Conservation (phyloP, 1,284 basidiomycete genomes). For the Porodaedalea pini region DNA sequence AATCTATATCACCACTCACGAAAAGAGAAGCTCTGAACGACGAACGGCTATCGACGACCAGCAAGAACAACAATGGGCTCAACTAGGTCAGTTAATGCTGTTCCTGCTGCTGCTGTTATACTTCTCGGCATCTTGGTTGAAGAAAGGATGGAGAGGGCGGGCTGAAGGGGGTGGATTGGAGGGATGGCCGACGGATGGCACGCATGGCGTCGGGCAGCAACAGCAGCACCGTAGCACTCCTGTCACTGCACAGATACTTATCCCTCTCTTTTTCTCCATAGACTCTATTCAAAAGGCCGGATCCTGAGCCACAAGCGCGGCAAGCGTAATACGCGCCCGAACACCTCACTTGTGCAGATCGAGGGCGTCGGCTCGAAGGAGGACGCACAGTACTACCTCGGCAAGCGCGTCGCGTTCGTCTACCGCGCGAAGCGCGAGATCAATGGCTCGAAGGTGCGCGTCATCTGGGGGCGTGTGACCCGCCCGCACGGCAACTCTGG, state of each 20-base stretch:
- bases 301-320: conserved; percentile 98
- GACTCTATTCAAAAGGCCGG: conserved; percentile 97
- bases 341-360: conserved; percentile 95
- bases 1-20: conserved; percentile 4
- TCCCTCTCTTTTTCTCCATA: conserved; percentile 34
- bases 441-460: conserved; percentile 89
- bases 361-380: conserved; percentile 94
- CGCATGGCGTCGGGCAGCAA: neutral
- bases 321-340: conserved; percentile 93
- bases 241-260: neutral
- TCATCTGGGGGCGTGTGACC: conserved; percentile 97
- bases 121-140: conserved; percentile 16
- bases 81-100: conserved; percentile 25
- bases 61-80: conserved; percentile 63
- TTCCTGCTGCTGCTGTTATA: neutral
- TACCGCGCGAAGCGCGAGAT: conserved; percentile 95
- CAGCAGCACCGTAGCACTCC: neutral
- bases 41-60: conserved; percentile 33
- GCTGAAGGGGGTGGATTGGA: conserved; percentile 23
- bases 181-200: conserved; percentile 3
- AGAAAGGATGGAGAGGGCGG: conserved; percentile 16
- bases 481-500: conserved; percentile 93
- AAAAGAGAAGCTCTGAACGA: conserved; percentile 7
- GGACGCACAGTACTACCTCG: conserved; percentile 97
- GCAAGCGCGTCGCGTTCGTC: conserved; percentile 98